phyloP scores from a whole-genome alignment of 2,329 filamentous ascomycete species.

The Phyllosticta citribraziliensis region DNA sequence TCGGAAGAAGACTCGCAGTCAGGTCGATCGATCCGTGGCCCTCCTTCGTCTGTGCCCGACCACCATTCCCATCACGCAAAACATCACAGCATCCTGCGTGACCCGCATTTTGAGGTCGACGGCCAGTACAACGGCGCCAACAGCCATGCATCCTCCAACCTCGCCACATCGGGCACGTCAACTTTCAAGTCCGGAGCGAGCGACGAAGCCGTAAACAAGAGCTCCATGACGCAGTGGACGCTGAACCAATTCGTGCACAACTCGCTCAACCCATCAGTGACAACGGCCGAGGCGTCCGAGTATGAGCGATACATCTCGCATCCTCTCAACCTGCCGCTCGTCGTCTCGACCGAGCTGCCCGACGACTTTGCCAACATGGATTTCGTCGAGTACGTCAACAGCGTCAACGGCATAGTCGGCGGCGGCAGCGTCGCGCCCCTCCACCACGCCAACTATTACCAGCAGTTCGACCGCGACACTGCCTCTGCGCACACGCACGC shows the following conservation, averaged over 20 bases:
- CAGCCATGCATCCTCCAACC: conserved; percentile 13
- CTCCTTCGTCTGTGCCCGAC: conserved; percentile 5
- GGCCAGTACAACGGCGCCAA: conserved; percentile 9
- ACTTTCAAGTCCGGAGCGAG: background rate
- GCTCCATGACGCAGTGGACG: conserved; percentile 76
- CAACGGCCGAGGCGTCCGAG: conserved; percentile 65
- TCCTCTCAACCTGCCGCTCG: conserved; percentile 77
- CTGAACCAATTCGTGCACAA: conserved; percentile 77
- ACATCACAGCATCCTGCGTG: conserved; percentile 33
- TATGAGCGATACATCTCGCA: conserved; percentile 85
- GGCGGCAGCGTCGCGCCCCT: conserved; percentile 17
- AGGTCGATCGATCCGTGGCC: background rate
- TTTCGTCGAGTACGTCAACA: conserved; percentile 72
- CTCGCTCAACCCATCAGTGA: conserved; percentile 77
- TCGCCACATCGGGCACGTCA: conserved; percentile 20
- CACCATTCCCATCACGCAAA: conserved; percentile 18
- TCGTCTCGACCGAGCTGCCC: conserved; percentile 59
- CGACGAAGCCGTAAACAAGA: conserved; percentile 57
- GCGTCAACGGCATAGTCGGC: conserved; percentile 51
- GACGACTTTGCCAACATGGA: conserved; percentile 48
- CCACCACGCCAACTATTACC: background rate
- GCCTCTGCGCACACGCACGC: background rate
- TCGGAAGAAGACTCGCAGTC: conserved; percentile 23
- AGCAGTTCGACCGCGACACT: background rate
- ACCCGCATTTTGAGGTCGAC: conserved; percentile 27